These are phyloP conservation scores for Apiospora malaysiana DNA, from an alignment of 2,329 filamentous ascomycete species.

Conservation along the genomic window DNA sequence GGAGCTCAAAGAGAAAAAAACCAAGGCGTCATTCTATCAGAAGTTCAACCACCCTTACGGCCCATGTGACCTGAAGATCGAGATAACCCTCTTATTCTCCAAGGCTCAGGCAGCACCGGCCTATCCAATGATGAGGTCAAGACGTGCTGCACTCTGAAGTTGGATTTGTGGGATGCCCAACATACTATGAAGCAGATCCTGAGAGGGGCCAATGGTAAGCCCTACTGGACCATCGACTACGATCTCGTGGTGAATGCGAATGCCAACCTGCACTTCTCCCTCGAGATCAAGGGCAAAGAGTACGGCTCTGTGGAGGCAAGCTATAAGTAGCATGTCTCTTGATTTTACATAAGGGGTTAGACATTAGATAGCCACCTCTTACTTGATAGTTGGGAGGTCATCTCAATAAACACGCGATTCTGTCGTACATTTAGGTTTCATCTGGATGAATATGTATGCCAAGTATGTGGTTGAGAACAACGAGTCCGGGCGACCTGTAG, in stretches of 20 bases:
- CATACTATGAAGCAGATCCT: neutral
- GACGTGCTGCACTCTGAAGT: neutral
- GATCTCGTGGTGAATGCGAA: neutral
- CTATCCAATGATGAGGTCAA: neutral
- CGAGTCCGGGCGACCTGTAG: too few relatives aligned
- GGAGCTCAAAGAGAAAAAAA: neutral
- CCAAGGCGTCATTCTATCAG: neutral
- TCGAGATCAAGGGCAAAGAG: conserved; percentile 7
- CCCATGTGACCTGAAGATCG: too few relatives aligned
- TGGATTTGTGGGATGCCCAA: neutral
- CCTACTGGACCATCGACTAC: neutral
- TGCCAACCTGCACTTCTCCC: neutral
- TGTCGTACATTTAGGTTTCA: neutral
- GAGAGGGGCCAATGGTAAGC: neutral
- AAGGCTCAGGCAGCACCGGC: accelerated
- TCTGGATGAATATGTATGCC: neutral
- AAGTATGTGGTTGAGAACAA: too few relatives aligned
- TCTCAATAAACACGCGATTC: too few relatives aligned
- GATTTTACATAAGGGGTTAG: too few relatives aligned
- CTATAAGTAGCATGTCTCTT: too few relatives aligned
- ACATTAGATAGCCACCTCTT: too few relatives aligned
- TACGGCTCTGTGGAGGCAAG: neutral
- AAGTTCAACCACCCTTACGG: neutral
- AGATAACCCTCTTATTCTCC: neutral
- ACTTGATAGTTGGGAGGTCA: too few relatives aligned